phyloP scores from a whole-genome alignment of 2,329 filamentous ascomycete species.

The Cladophialophora exuberans region DNA sequence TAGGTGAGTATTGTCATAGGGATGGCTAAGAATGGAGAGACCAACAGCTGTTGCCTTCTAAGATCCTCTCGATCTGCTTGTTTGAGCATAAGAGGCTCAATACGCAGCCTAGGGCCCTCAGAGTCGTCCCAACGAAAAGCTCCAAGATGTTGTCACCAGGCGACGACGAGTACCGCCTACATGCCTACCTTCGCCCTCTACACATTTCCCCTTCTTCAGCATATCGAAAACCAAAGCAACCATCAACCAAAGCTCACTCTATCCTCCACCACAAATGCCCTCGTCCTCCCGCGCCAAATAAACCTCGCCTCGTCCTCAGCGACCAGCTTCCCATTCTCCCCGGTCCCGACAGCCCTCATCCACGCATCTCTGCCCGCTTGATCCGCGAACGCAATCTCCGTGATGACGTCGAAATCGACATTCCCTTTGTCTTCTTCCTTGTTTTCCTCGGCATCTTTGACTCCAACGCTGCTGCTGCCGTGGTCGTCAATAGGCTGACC shows the following conservation, averaged over 20 bases:
- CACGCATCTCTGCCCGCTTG: neutral
- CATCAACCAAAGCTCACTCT: slow-evolving; percentile 1
- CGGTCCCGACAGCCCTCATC: neutral
- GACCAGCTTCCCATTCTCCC: neutral
- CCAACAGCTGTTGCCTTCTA: too few relatives aligned
- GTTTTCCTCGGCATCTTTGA: neutral
- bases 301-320: slow-evolving; percentile 7
- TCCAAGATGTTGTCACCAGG: too few relatives aligned
- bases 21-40: too few relatives aligned
- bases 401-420: slow-evolving; percentile 4
- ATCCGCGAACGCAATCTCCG: slow-evolving; percentile 5
- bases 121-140: too few relatives aligned
- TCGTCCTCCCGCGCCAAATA: slow-evolving; percentile 3
- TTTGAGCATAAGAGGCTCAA: too few relatives aligned
- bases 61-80: too few relatives aligned
- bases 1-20: too few relatives aligned
- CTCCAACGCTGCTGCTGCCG: neutral
- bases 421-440: neutral
- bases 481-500: neutral
- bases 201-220: neutral
- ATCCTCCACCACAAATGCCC: neutral
- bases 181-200: too few relatives aligned
- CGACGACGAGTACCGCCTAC: too few relatives aligned
- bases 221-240: neutral
- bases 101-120: too few relatives aligned